Evolutionary conservation across 1,284 basidiomycete species (phyloP).

Genomic region (Rhizopogon parksii): DNA sequence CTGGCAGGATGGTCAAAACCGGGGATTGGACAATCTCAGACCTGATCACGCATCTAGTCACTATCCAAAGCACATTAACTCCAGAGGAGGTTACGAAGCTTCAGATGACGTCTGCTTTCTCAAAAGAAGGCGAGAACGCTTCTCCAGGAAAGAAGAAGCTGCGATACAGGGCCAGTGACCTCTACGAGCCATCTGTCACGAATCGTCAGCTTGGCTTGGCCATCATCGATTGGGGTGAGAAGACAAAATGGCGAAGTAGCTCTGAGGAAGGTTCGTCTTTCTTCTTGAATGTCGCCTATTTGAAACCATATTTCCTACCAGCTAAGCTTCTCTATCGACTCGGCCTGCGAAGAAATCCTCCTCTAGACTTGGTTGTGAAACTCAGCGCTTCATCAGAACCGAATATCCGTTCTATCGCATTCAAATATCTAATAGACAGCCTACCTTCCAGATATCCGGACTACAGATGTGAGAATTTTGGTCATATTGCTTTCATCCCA

Average conservation of each 20-base stretch:
- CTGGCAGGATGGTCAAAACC: slow-evolving; percentile 71
- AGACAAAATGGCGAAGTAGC: slow-evolving; percentile 67
- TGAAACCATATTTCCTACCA: slow-evolving; percentile 23
- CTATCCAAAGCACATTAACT: slow-evolving; percentile 69
- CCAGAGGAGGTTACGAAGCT: slow-evolving; percentile 68
- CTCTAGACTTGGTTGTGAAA: slow-evolving; percentile 58
- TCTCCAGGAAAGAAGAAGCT: slow-evolving; percentile 29
- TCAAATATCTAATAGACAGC: slow-evolving; percentile 78
- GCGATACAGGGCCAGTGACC: slow-evolving; percentile 58
- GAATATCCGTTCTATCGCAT: slow-evolving; percentile 45
- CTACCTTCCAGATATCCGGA: slow-evolving; percentile 55
- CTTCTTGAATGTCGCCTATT: not conserved
- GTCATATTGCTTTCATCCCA: slow-evolving; percentile 74
- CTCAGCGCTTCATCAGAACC: slow-evolving; percentile 56
- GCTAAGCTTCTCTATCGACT: slow-evolving; percentile 81
- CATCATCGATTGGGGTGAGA: slow-evolving; percentile 81
- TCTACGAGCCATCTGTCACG: slow-evolving; percentile 80
- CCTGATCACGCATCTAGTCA: slow-evolving; percentile 85
- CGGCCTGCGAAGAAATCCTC: slow-evolving; percentile 71
- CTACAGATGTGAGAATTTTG: slow-evolving; percentile 51
- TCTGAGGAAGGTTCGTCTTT: slow-evolving; percentile 74
- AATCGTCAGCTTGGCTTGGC: slow-evolving; percentile 76
- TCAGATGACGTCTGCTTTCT: slow-evolving; percentile 77
- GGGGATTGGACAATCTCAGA: slow-evolving; percentile 77
- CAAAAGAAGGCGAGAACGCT: slow-evolving; percentile 44